phyloP scores from a whole-genome alignment of 108 stramenopile genomes.

The Mayamaea pseudoterrestris region DNA sequence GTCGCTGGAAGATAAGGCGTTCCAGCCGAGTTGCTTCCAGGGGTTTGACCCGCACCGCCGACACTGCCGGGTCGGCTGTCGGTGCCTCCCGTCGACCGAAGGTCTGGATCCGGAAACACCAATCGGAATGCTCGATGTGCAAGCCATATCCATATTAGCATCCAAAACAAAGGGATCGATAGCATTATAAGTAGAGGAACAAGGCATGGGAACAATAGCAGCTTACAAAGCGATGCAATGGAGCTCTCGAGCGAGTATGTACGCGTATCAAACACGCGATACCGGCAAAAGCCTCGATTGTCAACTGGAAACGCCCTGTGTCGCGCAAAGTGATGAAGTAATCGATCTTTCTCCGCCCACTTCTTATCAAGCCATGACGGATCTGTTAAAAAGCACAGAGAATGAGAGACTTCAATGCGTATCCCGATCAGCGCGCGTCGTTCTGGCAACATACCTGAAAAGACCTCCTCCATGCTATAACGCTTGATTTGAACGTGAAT shows the following conservation, averaged over 20 bases:
- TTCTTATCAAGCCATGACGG: conserved; percentile 66
- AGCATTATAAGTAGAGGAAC: conserved; percentile 35
- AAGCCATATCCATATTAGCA: conserved; percentile 29
- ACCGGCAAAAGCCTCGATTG: conserved; percentile 29
- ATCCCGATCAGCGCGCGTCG: too few species aligned
- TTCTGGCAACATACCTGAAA: too few species aligned
- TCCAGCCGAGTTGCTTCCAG: conserved; percentile 25
- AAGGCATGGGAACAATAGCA: conserved; percentile 32
- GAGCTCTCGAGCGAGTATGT: conserved; percentile 31
- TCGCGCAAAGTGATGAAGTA: conserved; percentile 42
- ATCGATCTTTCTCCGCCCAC: conserved; percentile 67
- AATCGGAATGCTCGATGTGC: conserved; percentile 15
- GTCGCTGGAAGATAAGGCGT: conserved; percentile 56
- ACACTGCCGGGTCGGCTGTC: neutral
- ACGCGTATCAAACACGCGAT: conserved; percentile 31
- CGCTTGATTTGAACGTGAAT: conserved; percentile 55
- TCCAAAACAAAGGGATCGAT: conserved; percentile 38
- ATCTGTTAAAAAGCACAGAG: too few species aligned
- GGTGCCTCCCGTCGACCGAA: conserved; percentile 1
- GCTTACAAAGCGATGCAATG: conserved; percentile 18
- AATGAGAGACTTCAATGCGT: too few species aligned
- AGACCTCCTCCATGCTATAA: conserved; percentile 60
- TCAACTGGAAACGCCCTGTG: conserved; percentile 41
- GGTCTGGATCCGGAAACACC: conserved; percentile 14
- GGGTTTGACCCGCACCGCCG: conserved; percentile 17